Percentiles rank a stretch among this genome's conserved stretches.
Evolutionary conservation across 2,329 filamentous ascomycete genomes (phyloP).

Genomic region (Delphinella strobiligena): DNA sequence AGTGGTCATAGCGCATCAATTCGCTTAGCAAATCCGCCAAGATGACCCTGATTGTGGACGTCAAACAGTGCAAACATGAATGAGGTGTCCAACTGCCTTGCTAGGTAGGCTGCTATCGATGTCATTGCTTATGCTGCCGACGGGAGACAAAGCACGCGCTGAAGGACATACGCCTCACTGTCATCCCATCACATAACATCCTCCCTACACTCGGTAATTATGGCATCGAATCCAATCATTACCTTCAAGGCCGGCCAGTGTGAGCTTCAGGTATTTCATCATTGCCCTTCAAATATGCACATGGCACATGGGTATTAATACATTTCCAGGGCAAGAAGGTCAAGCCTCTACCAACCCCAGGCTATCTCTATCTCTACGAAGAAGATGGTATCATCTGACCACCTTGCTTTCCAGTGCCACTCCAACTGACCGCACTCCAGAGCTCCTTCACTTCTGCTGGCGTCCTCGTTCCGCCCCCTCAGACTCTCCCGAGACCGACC

Average conservation of each 20-base stretch:
- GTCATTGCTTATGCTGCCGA: not conserved
- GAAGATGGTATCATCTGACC: slow-evolving; percentile 57
- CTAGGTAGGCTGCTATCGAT: not conserved
- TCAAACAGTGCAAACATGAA: no score
- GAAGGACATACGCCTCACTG: not conserved
- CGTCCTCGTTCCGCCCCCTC: slow-evolving; percentile 61
- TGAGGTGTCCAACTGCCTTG: no score
- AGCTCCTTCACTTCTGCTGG: slow-evolving; percentile 96
- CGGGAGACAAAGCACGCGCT: not conserved
- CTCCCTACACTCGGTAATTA: no score
- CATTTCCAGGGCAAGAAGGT: slow-evolving; percentile 47
- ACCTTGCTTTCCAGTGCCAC: slow-evolving; percentile 10
- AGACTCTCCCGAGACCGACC: slow-evolving; percentile 67
- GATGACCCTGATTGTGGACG: no score
- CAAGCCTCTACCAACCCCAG: slow-evolving; percentile 58
- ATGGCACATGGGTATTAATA: not conserved
- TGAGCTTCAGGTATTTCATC: slow-evolving; percentile 59
- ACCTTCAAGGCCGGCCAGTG: slow-evolving; percentile 95
- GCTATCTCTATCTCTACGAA: slow-evolving; percentile 84
- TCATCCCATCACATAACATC: slow-evolving; percentile 2
- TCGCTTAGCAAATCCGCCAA: not conserved
- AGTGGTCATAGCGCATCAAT: no score
- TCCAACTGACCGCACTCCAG: slow-evolving; percentile 29
- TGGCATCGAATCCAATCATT: slow-evolving; percentile 78
- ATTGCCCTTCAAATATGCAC: not conserved